Evolutionary conservation across 805 yeast species (phyloP).

Genomic region (Starmerella floris): DNA sequence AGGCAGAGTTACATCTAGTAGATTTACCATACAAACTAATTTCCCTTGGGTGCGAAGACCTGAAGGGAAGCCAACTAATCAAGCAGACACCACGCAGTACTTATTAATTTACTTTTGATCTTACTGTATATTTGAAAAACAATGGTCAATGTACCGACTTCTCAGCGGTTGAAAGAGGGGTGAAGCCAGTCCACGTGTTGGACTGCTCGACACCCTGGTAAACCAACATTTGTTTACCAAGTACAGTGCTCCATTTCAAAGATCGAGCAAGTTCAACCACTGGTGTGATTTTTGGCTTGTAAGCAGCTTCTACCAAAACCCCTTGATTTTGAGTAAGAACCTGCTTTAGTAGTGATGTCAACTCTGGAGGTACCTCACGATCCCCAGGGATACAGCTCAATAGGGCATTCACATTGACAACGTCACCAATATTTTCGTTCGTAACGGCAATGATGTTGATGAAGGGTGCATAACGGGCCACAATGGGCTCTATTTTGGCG

Average conservation of each 20-base stretch:
- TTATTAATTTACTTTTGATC: too few relatives aligned
- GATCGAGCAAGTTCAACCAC: conserved; percentile 64
- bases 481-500: conserved; percentile 48
- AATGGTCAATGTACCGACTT: too few relatives aligned
- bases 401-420: conserved; percentile 37
- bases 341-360: conserved; percentile 4
- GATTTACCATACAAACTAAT: too few relatives aligned
- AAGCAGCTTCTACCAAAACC: conserved; percentile 78
- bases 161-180: conserved; percentile 24
- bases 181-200: conserved; percentile 44
- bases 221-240: conserved; percentile 85
- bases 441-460: conserved; percentile 40
- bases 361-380: conserved; percentile 9
- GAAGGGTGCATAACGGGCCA: conserved; percentile 41
- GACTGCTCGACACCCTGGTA: conserved; percentile 90
- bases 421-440: conserved; percentile 34
- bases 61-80: too few relatives aligned
- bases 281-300: conserved; percentile 79
- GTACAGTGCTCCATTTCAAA: conserved; percentile 65
- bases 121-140: too few relatives aligned
- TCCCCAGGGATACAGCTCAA: conserved; percentile 21
- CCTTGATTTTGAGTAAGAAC: conserved; percentile 29
- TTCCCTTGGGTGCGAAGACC: too few relatives aligned
- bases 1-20: too few relatives aligned
- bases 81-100: too few relatives aligned